Evolutionary conservation across 1,139 yeast genomes (phyloP), one percentile per base, ranked within the genome.

Genomic region (Magnusiomyces suaveolens): DNA sequence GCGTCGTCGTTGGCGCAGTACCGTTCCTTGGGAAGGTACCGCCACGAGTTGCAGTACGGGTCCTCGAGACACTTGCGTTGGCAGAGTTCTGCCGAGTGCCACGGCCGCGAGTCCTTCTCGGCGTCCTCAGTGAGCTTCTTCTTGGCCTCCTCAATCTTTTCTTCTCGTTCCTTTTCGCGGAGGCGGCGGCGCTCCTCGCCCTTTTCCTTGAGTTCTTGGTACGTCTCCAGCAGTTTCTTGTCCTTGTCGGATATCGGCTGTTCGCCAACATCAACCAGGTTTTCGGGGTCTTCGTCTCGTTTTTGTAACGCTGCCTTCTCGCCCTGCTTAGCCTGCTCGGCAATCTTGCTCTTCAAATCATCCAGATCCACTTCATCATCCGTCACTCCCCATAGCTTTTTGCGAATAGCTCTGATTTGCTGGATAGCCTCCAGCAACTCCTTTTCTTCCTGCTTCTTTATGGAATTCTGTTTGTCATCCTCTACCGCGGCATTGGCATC

Each of bases 41-140:
- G 52, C 66, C 65, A 64, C 2, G 57, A 59, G 2, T 55, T 46
- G 52, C 66, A 64, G 20, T 41, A 29, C 3, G 46, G 46, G 20
- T 46, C 32, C 1, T 24, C 50, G 26, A 54, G 49, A 48, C 66
- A 63, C 3, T 52, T 52, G 3, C 21, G 12, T 18, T 39, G 48
- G 50, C 66, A 63, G 2, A 21, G 16, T 1, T 39, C 50, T 8
- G 39, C 24, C 16, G 46, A 38, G 20, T 43, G 48, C 57, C 57
- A 55, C 18, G 57, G 57, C n/a, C 51, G 44, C 1, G 48, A 50
- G 3, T 56, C 54, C 8, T 39, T 33, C 1, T 14, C 26, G 18
- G 38, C 36, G 2, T 50, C 49, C 3, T 55, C 57, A 14, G 48
- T 44, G 21, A 49, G 50, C 12, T 8, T 46, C 25, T 43, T 43